Evolutionary conservation across 208 protist genomes (phyloP).

Genomic region (Crithidia fasciculata): DNA sequence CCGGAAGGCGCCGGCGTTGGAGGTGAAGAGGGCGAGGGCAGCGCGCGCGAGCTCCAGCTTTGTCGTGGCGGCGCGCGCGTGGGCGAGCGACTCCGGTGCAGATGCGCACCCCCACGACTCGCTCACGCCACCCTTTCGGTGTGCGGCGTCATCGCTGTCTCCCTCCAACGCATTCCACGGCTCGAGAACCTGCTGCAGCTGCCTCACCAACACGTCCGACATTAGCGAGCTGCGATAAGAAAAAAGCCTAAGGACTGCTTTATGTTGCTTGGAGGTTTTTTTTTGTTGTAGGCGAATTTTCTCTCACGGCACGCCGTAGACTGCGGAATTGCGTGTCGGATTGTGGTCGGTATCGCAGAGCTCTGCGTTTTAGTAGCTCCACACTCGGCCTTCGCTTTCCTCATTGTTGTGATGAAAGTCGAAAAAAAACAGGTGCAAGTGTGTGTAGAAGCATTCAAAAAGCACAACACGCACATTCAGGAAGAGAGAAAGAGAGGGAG

Average conservation of each 20-base stretch:
- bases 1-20: constrained; percentile 75
- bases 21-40: constrained; percentile 78
- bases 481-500: no score
- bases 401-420: no score
- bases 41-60: constrained; percentile 75
- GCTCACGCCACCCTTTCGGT: not conserved
- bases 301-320: no score
- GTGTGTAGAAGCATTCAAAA: no score
- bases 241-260: not conserved
- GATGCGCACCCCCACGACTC: not conserved
- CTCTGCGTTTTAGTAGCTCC: no score
- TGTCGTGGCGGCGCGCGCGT: constrained; percentile 31
- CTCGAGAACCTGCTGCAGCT: constrained; percentile 62
- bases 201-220: constrained; percentile 43
- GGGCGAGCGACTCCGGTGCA: not conserved
- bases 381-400: no score
- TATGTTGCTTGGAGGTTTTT: not conserved
- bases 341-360: no score
- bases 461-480: no score
- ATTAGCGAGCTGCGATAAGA: not conserved
- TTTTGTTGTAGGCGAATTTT: not conserved
- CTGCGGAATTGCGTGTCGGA: no score
- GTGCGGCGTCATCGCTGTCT: constrained; percentile 3
- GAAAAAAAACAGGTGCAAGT: no score
- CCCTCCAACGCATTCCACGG: constrained; percentile 49